Conservation (phyloP, 2,329 filamentous ascomycete genomes). For the Colletotrichum echinochloae region DNA sequence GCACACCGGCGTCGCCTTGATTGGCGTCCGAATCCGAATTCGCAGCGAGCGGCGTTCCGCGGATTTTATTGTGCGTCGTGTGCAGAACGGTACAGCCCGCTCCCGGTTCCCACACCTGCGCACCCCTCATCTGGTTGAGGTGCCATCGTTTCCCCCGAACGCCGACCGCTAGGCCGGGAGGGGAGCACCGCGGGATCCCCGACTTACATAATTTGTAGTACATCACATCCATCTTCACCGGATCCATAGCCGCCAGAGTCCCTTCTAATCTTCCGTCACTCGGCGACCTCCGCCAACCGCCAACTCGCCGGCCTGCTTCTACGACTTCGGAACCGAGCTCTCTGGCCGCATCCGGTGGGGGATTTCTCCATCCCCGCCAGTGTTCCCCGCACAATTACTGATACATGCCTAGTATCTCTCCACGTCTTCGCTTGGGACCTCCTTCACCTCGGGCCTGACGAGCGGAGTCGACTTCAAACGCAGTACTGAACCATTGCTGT, state of each 20-base stretch:
- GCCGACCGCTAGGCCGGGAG: constrained; percentile 1
- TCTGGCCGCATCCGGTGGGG: not conserved
- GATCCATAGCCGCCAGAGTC: not conserved
- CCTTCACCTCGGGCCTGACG: not conserved
- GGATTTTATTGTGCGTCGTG: not conserved
- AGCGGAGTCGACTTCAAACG: not conserved
- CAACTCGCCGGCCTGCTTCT: not conserved
- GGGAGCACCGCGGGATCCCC: constrained; percentile 1
- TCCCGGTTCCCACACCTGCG: constrained; percentile 8
- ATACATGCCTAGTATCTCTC: constrained; percentile 3
- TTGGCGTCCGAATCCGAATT: constrained; percentile 4
- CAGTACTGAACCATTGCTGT: not conserved
- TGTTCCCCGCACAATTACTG: not conserved
- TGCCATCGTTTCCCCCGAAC: constrained; percentile 8
- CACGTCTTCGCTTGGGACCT: not conserved
- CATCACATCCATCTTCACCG: constrained; percentile 18
- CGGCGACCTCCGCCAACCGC: not conserved
- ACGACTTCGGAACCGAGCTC: not conserved
- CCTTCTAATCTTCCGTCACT: not conserved
- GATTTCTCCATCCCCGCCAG: not conserved
- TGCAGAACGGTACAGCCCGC: constrained; percentile 19
- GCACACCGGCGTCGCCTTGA: not conserved
- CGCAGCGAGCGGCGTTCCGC: constrained; percentile 14
- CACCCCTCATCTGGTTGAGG: constrained; percentile 11
- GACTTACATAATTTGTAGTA: no score